Conservation (phyloP, 345 rosid genomes). For the Bruguiera parviflora region DNA sequence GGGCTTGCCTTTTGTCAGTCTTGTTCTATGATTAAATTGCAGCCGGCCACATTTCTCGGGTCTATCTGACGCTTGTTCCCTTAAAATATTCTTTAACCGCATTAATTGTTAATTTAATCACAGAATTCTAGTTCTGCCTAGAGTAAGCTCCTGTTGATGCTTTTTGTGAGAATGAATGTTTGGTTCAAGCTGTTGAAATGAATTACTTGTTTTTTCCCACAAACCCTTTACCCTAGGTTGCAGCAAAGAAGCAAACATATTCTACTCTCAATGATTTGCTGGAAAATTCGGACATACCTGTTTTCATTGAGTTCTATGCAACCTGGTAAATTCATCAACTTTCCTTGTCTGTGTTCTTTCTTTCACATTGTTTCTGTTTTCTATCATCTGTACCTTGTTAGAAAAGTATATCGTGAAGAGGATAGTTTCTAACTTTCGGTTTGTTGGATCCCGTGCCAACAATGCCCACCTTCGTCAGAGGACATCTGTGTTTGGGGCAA, state of each 20-base stretch:
- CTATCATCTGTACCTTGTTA: background rate
- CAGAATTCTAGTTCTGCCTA: too few relatives aligned
- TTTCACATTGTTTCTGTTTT: background rate
- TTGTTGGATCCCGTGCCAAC: too few relatives aligned
- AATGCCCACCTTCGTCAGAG: too few relatives aligned
- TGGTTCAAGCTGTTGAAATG: background rate
- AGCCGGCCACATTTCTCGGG: too few relatives aligned
- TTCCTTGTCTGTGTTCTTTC: slow-evolving; percentile 1
- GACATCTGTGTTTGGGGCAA: too few relatives aligned
- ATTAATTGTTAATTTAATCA: too few relatives aligned
- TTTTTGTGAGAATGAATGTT: too few relatives aligned
- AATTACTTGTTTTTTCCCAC: background rate
- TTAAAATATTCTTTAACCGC: too few relatives aligned
- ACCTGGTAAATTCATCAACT: slow-evolving; percentile 47
- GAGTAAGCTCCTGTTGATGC: too few relatives aligned
- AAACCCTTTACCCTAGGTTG: slow-evolving; percentile 31
- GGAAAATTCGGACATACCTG: slow-evolving; percentile 63
- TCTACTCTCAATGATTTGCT: slow-evolving; percentile 68
- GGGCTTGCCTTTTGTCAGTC: too few relatives aligned
- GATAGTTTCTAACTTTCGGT: background rate
- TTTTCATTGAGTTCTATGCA: slow-evolving; percentile 83
- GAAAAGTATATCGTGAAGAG: background rate
- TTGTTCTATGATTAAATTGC: too few relatives aligned
- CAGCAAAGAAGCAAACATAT: slow-evolving; percentile 76
- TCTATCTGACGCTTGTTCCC: too few relatives aligned